Percentiles rank a stretch among this genome's conserved stretches.
phyloP scores from a whole-genome alignment of 257 asterid species.

The Paraleonurus japonicus region DNA sequence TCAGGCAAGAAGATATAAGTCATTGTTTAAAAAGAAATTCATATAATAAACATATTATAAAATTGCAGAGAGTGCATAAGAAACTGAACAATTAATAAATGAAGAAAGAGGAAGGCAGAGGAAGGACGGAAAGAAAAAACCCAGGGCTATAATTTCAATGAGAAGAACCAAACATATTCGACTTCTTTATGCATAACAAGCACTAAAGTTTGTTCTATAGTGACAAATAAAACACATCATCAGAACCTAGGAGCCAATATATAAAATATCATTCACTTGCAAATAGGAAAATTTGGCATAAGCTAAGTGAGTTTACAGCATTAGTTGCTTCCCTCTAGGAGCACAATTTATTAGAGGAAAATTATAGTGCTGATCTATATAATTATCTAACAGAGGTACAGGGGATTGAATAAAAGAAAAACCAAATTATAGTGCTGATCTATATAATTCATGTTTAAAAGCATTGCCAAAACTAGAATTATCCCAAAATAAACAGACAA shows the following conservation, averaged over 20 bases:
- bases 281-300: conserved; percentile 1
- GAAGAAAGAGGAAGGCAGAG: not conserved
- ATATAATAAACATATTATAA: not conserved
- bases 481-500: not conserved
- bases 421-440: not conserved
- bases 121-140: not conserved
- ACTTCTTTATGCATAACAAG: not conserved
- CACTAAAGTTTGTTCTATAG: not conserved
- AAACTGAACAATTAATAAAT: conserved; percentile 3
- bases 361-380: not conserved
- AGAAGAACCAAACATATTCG: not conserved
- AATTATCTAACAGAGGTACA: not conserved
- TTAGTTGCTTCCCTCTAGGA: not conserved
- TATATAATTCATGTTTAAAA: not conserved
- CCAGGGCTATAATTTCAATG: not conserved
- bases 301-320: conserved; percentile 12
- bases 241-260: conserved; percentile 9
- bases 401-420: not conserved
- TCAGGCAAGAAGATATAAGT: not conserved
- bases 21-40: not conserved
- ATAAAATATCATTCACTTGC: not conserved
- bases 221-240: not conserved
- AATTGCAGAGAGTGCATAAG: conserved; percentile 3
- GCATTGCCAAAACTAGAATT: not conserved
- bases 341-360: not conserved